phyloP scores from a whole-genome alignment of 2,329 filamentous ascomycete species.

The Hypoxylon sp. region DNA sequence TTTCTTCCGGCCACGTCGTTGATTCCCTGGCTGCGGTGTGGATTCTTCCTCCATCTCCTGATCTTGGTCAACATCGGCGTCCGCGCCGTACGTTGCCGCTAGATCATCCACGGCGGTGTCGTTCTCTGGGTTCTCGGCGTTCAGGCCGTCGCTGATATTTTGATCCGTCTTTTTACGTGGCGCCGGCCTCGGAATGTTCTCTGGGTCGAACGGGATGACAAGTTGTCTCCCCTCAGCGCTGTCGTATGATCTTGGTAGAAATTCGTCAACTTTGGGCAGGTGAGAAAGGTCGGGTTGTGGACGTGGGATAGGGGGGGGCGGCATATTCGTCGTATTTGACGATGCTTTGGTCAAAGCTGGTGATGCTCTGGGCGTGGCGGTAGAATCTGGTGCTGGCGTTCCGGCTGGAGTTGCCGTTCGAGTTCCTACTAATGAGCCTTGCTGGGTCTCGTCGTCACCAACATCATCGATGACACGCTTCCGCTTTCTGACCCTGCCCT shows the following conservation, averaged over 20 bases:
- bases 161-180: constrained; percentile 42
- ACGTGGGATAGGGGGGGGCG: constrained; percentile 49
- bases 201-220: constrained; percentile 49
- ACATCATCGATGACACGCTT: constrained; percentile 57
- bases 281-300: constrained; percentile 48
- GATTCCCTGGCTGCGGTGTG: constrained; percentile 28
- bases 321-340: constrained; percentile 46
- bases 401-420: constrained; percentile 4
- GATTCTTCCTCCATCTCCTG: constrained; percentile 49
- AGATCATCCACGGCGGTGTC: constrained; percentile 59
- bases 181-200: constrained; percentile 41
- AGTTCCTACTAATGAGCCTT: constrained; percentile 22
- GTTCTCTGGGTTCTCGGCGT: constrained; percentile 51
- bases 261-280: constrained; percentile 48
- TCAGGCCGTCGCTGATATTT: constrained; percentile 46
- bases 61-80: constrained; percentile 52
- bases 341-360: constrained; percentile 38
- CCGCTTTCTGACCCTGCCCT: constrained; percentile 55
- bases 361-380: constrained; percentile 32
- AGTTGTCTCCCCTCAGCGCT: constrained; percentile 44
- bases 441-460: constrained; percentile 47
- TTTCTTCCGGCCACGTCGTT: constrained; percentile 49
- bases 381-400: constrained; percentile 23
- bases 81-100: constrained; percentile 48
- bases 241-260: constrained; percentile 49